Base-by-base conservation (phyloP, 2,329 filamentous ascomycete species). In the Rutstroemia sydowiana region DNA sequence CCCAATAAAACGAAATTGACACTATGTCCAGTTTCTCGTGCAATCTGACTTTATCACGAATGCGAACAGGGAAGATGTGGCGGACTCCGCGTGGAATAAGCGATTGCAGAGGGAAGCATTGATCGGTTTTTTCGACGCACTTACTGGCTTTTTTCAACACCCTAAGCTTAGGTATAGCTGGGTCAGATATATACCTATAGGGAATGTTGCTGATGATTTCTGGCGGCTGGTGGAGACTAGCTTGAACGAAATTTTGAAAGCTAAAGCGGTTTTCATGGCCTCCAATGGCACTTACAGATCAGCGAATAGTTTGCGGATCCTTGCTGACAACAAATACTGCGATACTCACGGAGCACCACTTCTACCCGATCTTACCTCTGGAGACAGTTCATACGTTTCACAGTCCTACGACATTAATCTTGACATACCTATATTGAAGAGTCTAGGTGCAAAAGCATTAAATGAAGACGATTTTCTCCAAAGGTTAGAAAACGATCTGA, bases 11-110 rank as follows among this genome's bases (percentile, higher is more conserved):
- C 3, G 21, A 14, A 36, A 31, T 21, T 32, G 5, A 30, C n/a
- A 3, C 8, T 74, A 26, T 74, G 0, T 45, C 9, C 21, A 71
- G 63, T 77, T 78, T 40, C 58, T 77, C 1, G 72, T 78, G 10
- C 74, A 78, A 8, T 66, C 71, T 6, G 74, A 78, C 54, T 78
- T 77, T 50, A 71, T 73, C 36, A 75, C 71, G 0, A 59, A 69
- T 14, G 73, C 71, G 3, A 74, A 64, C 54, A 65, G 75, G 0
- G 64, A 77, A 55, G 70, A 72, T 43, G 59, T 64, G n/a, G 10
- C 11, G 5, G 63, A 61, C 2, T 74, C 73, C 0, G 44, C 30
- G 1, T 57, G 73, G 14, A 78, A 78, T 49, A 16, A 46, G 2
- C 54, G 30, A 0, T 65, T 77, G 0, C 53, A 69, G 0, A 46